These are phyloP conservation scores for Hymenochaete sp. DNA, from an alignment of 1,284 basidiomycete species.

Conservation along the genomic window DNA sequence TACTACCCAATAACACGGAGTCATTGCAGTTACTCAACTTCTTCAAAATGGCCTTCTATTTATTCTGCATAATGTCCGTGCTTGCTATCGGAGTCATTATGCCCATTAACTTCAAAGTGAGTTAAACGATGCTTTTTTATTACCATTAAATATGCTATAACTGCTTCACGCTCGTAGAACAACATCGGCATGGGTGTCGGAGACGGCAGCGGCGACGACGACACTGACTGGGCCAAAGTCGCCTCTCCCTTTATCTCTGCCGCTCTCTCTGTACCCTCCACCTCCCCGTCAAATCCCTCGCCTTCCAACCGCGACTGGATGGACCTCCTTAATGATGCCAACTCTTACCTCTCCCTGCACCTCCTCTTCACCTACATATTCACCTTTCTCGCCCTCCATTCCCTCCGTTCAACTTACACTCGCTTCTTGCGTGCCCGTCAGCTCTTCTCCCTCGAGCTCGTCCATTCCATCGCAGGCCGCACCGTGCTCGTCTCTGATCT, in stretches of 20 bases:
- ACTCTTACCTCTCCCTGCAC: constrained; percentile 80
- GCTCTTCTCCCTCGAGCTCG: constrained; percentile 86
- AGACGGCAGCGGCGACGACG: constrained; percentile 39
- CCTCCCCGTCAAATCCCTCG: no score
- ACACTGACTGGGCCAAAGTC: no score
- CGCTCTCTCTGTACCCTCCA: no score
- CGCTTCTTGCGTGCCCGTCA: constrained; percentile 90
- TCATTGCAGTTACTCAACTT: constrained; percentile 77
- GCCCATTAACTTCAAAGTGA: constrained; percentile 82
- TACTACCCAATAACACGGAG: neutral
- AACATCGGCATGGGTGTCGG: constrained; percentile 64
- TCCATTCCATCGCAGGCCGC: constrained; percentile 87
- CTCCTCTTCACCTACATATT: constrained; percentile 92
- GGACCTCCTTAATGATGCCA: constrained; percentile 79
- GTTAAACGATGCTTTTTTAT: constrained; percentile 20
- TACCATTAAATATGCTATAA: neutral
- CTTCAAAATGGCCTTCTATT: constrained; percentile 89
- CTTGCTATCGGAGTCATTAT: constrained; percentile 76
- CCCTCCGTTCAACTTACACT: constrained; percentile 83
- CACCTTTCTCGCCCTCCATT: constrained; percentile 76
- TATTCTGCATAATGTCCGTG: constrained; percentile 81
- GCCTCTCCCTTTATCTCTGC: no score
- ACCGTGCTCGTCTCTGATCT: constrained; percentile 86
- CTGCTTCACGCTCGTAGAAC: constrained; percentile 36
- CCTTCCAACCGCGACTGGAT: constrained; percentile 78